Evolutionary conservation across 2,329 filamentous ascomycete genomes (phyloP).

Genomic region (Septoria petroselini): DNA sequence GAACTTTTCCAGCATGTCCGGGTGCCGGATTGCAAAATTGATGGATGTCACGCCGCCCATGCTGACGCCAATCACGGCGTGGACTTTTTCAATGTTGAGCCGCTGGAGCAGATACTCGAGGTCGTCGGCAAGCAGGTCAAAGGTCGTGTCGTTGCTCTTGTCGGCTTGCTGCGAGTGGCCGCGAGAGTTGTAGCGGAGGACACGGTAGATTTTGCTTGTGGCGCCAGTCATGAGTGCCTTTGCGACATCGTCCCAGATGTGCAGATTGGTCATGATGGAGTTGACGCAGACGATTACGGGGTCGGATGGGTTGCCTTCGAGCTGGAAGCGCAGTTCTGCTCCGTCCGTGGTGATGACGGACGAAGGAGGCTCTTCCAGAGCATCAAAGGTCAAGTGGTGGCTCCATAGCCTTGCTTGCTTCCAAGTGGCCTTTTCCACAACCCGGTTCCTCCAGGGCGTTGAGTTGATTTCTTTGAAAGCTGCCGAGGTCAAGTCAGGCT

Average conservation of each 20-base stretch:
- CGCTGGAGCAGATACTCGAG: slow-evolving; percentile 64
- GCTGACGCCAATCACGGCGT: slow-evolving; percentile 70
- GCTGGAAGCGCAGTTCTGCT: slow-evolving; percentile 66
- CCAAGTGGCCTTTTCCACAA: slow-evolving; percentile 59
- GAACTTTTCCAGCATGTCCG: slow-evolving; percentile 58
- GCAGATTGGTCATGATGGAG: slow-evolving; percentile 71
- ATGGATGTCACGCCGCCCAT: slow-evolving; percentile 77
- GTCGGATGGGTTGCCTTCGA: slow-evolving; percentile 69
- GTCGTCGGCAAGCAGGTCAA: slow-evolving; percentile 67
- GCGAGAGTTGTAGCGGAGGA: slow-evolving; percentile 74
- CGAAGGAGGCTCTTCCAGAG: slow-evolving; percentile 58
- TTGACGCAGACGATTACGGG: slow-evolving; percentile 75
- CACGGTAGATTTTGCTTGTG: slow-evolving; percentile 61
- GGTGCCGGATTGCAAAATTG: slow-evolving; percentile 66
- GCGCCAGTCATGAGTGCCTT: slow-evolving; percentile 53
- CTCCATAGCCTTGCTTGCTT: slow-evolving; percentile 60
- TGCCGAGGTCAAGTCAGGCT: slow-evolving; percentile 64
- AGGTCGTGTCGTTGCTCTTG: slow-evolving; percentile 45
- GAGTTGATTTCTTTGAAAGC: slow-evolving; percentile 62
- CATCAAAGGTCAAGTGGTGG: slow-evolving; percentile 77
- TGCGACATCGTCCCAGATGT: slow-evolving; percentile 79
- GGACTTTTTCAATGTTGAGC: slow-evolving; percentile 64
- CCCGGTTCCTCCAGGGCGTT: slow-evolving; percentile 60
- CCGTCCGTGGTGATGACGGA: slow-evolving; percentile 67
- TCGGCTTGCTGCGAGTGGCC: slow-evolving; percentile 55